Percentiles rank a stretch among this genome's conserved stretches.
Conservation (phyloP, 176 grass and related monocot genomes). For the Chloris gayana region DNA sequence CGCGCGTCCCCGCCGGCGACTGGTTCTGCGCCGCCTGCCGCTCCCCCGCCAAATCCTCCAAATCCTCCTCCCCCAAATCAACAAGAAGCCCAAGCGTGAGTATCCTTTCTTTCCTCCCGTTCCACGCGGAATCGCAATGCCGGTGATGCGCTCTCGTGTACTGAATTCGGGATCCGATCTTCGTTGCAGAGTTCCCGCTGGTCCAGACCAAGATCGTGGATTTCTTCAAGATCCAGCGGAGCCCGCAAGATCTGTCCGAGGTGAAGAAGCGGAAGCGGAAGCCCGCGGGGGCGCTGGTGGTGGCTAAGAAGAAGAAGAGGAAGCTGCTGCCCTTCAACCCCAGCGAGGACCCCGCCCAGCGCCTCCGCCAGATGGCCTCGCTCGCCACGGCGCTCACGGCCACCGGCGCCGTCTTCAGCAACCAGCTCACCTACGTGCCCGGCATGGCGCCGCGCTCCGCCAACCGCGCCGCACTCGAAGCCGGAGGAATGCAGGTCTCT, state of each 20-base stretch:
- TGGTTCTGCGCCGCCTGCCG: conserved; percentile 87
- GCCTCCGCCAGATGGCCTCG: conserved; percentile 86
- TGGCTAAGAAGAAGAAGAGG: conserved; percentile 65
- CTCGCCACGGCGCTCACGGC: conserved; percentile 88
- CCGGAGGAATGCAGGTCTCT: conserved; percentile 82
- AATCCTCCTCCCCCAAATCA: conserved; percentile 36
- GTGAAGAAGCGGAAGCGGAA: conserved; percentile 69
- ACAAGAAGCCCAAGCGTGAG: conserved; percentile 71
- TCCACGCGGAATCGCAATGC: background rate
- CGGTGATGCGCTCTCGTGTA: background rate
- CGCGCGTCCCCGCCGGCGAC: conserved; percentile 66
- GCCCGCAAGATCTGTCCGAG: conserved; percentile 2
- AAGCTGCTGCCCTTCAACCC: conserved; percentile 80
- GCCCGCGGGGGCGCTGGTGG: conserved; percentile 24
- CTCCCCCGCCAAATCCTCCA: conserved; percentile 14
- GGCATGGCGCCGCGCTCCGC: conserved; percentile 70
- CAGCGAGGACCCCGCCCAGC: conserved; percentile 48
- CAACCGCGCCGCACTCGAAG: conserved; percentile 69
- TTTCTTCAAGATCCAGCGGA: conserved; percentile 91
- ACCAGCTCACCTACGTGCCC: conserved; percentile 69
- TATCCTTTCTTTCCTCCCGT: too few species aligned
- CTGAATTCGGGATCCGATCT: background rate
- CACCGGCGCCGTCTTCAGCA: conserved; percentile 87
- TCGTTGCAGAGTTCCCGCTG: conserved; percentile 65
- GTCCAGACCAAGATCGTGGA: conserved; percentile 91